Evolutionary conservation across 2,329 filamentous ascomycete species (phyloP), one percentile per base, ranked within the genome.

Genomic region (Colletotrichum sp.): DNA sequence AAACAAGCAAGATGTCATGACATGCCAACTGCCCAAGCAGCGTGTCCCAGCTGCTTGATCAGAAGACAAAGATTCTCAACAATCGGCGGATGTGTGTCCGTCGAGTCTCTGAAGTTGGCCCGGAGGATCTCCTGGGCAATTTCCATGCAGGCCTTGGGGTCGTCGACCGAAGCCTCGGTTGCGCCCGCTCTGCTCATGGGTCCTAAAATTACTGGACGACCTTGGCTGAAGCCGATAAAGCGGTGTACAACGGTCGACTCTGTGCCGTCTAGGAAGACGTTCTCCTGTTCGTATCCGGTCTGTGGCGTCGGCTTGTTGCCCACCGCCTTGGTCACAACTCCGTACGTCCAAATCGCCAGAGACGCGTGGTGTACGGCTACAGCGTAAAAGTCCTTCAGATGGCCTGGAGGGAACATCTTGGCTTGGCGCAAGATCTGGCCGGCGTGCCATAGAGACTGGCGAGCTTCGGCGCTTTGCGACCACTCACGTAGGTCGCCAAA

Each of bases 291-390:
- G 70, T 83, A 84, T n/a, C 85, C 84, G 27, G 80, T 81, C 66
- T 77, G 80, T 34, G 78, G 80, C 43, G 81, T 66, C 25, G 77
- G 71, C 72, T 80, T 77, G 79, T 82, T 80, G 16, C 74, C 43
- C 80, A 80, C 87, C 76, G 81, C 87, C 76, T 85, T 83, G 25
- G 85, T 87, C 8, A 93, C 86, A 1, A 94, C 89, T 1, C 93
- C 92, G 78, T 93, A 94, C 0, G 90, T 90, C 94, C 94, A 95
- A 55, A 95, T 85, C 1, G 91, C 90, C 6, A 95, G 85, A 15
- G 90, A 88, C 6, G 92, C 93, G 80, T 95, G 93, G 80, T 94
- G 94, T 1, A 94, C 88, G 0, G 90, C 91, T 8, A 95, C 90
- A 0, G 93, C 92, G 76, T 91, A 90, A 80, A 95, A 94, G 77